These are phyloP conservation scores for Metschnikowia continentalis DNA, from an alignment of 805 yeast species.

Conservation along the genomic window DNA sequence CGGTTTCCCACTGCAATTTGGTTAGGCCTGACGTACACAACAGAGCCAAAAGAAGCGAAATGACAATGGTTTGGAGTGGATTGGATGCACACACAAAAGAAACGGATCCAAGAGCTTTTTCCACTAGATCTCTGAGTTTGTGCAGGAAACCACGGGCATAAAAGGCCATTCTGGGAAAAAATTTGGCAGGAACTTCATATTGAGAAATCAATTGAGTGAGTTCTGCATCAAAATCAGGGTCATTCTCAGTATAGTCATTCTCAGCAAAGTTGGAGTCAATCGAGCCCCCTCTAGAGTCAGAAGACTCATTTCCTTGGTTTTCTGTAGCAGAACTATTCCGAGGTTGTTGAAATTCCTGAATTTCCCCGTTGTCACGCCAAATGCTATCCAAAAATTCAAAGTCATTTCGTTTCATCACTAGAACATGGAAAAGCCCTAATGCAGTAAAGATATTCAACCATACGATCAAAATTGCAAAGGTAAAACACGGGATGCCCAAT, in stretches of 20 bases:
- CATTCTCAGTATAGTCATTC: not conserved
- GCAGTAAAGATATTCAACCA: slow-evolving; percentile 40
- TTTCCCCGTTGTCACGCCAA: no score
- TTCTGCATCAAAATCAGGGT: slow-evolving; percentile 1
- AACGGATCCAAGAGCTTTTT: slow-evolving; percentile 40
- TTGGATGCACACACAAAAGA: slow-evolving; percentile 59
- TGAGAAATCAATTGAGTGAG: slow-evolving; percentile 3
- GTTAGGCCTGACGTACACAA: slow-evolving; percentile 50
- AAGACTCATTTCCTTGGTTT: not conserved
- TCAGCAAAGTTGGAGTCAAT: not conserved
- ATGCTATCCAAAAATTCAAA: no score
- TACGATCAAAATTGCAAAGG: slow-evolving; percentile 53
- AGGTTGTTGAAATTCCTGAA: no score
- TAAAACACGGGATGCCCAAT: slow-evolving; percentile 67
- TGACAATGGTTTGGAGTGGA: slow-evolving; percentile 40
- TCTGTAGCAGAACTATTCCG: slow-evolving; percentile 16
- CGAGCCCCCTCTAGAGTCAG: no score
- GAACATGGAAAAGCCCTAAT: slow-evolving; percentile 40
- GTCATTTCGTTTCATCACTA: no score
- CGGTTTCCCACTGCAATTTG: slow-evolving; percentile 58
- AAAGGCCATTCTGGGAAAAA: not conserved
- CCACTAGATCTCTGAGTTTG: slow-evolving; percentile 14
- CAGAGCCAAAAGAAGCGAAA: slow-evolving; percentile 30
- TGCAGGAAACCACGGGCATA: not conserved
- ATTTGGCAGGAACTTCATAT: not conserved